These are phyloP conservation scores for Gaeumannomyces tritici DNA, from an alignment of 2,329 filamentous ascomycete species.

Conservation along the genomic window DNA sequence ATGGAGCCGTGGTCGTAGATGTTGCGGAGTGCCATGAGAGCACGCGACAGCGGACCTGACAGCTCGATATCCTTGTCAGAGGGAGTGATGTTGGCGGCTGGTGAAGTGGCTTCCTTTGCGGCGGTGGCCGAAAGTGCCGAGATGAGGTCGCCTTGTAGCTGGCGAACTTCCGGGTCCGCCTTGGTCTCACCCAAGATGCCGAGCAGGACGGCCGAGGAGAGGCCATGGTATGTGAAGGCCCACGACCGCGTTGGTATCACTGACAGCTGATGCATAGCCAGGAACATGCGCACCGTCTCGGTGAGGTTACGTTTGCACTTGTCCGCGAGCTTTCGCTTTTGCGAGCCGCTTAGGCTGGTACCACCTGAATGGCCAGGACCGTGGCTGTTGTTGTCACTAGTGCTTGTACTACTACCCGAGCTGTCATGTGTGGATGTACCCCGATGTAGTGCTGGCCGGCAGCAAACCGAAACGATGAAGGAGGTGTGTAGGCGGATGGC, in stretches of 20 bases:
- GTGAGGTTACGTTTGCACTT: constrained; percentile 53
- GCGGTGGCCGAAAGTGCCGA: constrained; percentile 54
- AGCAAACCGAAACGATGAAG: constrained; percentile 56
- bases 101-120: constrained; percentile 48
- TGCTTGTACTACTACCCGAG: no score
- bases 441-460: constrained; percentile 50
- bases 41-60: constrained; percentile 51
- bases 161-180: constrained; percentile 51
- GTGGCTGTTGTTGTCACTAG: background rate
- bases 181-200: constrained; percentile 56
- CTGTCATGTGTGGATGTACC: constrained; percentile 5
- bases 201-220: constrained; percentile 55
- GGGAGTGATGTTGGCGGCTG: constrained; percentile 40
- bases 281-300: constrained; percentile 58
- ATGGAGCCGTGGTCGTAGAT: constrained; percentile 58
- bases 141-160: constrained; percentile 55
- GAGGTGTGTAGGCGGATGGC: constrained; percentile 56
- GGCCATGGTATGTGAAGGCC: constrained; percentile 59
- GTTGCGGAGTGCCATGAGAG: constrained; percentile 51
- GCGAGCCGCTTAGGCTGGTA: constrained; percentile 34
- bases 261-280: constrained; percentile 59
- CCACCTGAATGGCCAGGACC: constrained; percentile 24
- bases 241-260: constrained; percentile 58
- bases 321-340: constrained; percentile 45
- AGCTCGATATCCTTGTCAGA: constrained; percentile 53